Percentiles rank a stretch among this genome's conserved stretches.
Conservation (phyloP, 2,329 filamentous ascomycete species). For the Rhynchosporium graminicola region DNA sequence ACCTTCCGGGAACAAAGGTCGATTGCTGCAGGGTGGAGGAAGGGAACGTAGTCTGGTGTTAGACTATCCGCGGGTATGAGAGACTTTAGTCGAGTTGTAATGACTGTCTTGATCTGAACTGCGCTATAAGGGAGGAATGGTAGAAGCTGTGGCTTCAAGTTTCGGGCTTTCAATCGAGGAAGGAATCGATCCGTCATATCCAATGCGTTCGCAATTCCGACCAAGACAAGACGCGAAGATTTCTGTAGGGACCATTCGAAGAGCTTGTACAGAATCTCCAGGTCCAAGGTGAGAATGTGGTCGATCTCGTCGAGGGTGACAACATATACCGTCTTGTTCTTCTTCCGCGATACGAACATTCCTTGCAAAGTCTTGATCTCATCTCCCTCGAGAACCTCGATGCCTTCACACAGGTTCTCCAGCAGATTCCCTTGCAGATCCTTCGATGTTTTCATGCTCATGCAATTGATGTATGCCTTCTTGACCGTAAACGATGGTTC, state of each 20-base stretch:
- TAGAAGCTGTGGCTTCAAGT: conserved; percentile 84
- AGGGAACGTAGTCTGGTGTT: conserved; percentile 67
- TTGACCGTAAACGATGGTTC: conserved; percentile 54
- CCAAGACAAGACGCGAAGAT: conserved; percentile 75
- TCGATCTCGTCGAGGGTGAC: conserved; percentile 95
- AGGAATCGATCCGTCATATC: conserved; percentile 95
- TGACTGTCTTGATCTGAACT: conserved; percentile 81
- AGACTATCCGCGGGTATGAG: conserved; percentile 61
- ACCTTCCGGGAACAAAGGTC: conserved; percentile 95
- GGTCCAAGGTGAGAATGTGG: conserved; percentile 83
- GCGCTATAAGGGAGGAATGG: conserved; percentile 93
- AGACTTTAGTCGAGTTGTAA: conserved; percentile 78
- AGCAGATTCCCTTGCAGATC: conserved; percentile 82
- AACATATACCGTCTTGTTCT: conserved; percentile 64
- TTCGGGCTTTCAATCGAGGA: conserved; percentile 87
- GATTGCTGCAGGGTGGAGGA: conserved; percentile 91
- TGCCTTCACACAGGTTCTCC: conserved; percentile 63
- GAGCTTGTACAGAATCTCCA: conserved; percentile 87
- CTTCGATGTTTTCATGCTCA: conserved; percentile 87
- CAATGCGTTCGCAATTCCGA: conserved; percentile 94
- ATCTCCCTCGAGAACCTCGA: conserved; percentile 63
- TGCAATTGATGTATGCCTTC: conserved; percentile 88
- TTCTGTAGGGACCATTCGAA: conserved; percentile 93
- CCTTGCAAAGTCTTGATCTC: conserved; percentile 68
- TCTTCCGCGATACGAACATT: conserved; percentile 68